Percentiles rank a stretch among this genome's conserved stretches.
These are phyloP conservation scores for Diaporthe vaccinii DNA, from an alignment of 2,329 filamentous ascomycete species.

Conservation along the genomic window DNA sequence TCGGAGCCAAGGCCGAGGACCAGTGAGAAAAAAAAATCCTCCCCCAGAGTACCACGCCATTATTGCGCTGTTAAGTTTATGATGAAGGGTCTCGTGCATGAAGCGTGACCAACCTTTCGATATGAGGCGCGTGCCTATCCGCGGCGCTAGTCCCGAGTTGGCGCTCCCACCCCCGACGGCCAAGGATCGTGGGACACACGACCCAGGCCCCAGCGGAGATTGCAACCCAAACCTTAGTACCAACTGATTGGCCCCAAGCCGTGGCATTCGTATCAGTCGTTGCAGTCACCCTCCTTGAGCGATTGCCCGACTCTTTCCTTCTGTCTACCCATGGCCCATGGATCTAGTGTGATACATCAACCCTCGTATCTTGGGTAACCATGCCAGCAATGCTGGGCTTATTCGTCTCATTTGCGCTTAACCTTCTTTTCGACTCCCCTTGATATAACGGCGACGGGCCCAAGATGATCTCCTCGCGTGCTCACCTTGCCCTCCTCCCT, in stretches of 20 bases:
- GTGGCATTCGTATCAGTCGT: slow-evolving; percentile 29
- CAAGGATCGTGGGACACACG: slow-evolving; percentile 30
- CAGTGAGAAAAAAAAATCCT: neutral
- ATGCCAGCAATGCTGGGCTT: slow-evolving; percentile 18
- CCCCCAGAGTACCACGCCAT: slow-evolving; percentile 6
- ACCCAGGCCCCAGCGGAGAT: slow-evolving; percentile 33
- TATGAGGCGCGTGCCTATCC: slow-evolving; percentile 31
- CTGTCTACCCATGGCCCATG: neutral
- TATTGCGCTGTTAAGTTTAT: slow-evolving; percentile 28
- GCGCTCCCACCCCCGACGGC: neutral
- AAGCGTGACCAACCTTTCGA: slow-evolving; percentile 26
- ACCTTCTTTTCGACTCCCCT: neutral
- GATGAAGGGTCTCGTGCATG: slow-evolving; percentile 28
- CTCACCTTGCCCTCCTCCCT: neutral
- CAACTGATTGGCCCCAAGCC: slow-evolving; percentile 15
- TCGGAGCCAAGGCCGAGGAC: slow-evolving; percentile 27
- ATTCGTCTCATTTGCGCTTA: slow-evolving; percentile 22
- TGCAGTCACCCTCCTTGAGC: slow-evolving; percentile 19
- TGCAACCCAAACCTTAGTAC: slow-evolving; percentile 30
- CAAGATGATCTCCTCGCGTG: slow-evolving; percentile 11
- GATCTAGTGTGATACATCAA: slow-evolving; percentile 9
- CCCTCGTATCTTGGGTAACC: slow-evolving; percentile 30
- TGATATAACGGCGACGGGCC: slow-evolving; percentile 21
- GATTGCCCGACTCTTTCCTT: slow-evolving; percentile 2
- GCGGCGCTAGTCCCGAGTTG: slow-evolving; percentile 21